Base-by-base conservation (phyloP, 305 asterid species). In the Solanum hybrid region DNA sequence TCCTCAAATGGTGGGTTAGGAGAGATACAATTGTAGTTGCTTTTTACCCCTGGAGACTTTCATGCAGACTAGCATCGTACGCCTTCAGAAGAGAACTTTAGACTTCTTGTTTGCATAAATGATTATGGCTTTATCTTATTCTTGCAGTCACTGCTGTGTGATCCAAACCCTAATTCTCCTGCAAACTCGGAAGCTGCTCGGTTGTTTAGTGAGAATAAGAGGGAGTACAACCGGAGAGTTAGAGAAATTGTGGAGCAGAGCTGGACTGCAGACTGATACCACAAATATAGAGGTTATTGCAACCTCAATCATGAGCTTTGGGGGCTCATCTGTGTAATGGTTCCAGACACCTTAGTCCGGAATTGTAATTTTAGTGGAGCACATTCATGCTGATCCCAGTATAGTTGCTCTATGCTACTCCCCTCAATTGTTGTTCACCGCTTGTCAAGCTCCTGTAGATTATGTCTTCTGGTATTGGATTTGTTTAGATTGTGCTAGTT, bases 141-240 rank as follows among this genome's bases (percentile, higher is more conserved):
- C 20, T 85, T 91, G 89, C 94, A 95, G 96, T 95, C 97, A 17
- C 91, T 94, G 92, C 90, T 95, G 88, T 95, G 98, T 36, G 98
- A 95, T 88, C 98, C 98, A 8, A 95, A 95, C 87, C 97, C 97
- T 2, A 96, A 95, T 92, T 94, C 98, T 73, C 97, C 98, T 7
- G 97, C 96, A 73, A 95, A 95, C 89, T 94, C 96, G 10, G 97
- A 95, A 92, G 98, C 96, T 56, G 98, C 98, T 88, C 94, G 96
- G 35, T 76, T 94, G 94, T 95, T 93, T 92, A 94, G 96, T 88
- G 95, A 93, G 93, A 95, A 93, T 42, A 94, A 94, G 92, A 92
- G 97, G 32, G 98, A 95, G 35, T 95, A 95, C 90, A 95, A 95
- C 89, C 94, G 97, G 89, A 95, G 93, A 92, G 97, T 95, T 64